These are phyloP conservation scores for Mortierella polycephala DNA, from an alignment of 371 early-diverging fungal genomes.

Conservation along the genomic window DNA sequence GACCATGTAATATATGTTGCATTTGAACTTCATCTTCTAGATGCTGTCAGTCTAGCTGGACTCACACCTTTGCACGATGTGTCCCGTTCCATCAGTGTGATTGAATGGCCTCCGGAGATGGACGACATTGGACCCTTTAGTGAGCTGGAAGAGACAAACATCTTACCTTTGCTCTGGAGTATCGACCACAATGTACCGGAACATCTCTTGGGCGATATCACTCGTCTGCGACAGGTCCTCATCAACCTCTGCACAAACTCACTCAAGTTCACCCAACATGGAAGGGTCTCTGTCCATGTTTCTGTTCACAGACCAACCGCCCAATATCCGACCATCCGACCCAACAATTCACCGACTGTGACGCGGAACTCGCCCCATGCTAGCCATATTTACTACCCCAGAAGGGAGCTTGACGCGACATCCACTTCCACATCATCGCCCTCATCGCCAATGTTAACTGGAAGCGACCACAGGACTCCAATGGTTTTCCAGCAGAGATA, in stretches of 20 bases:
- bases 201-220: slow-evolving; percentile 67
- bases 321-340: slow-evolving; percentile 57
- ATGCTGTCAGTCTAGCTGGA: slow-evolving; percentile 51
- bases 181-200: slow-evolving; percentile 68
- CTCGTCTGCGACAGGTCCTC: slow-evolving; percentile 67
- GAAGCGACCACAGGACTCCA: slow-evolving; percentile 47
- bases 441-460: slow-evolving; percentile 45
- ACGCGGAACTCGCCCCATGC: slow-evolving; percentile 46
- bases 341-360: slow-evolving; percentile 57
- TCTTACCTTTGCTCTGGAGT: slow-evolving; percentile 66
- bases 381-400: slow-evolving; percentile 42
- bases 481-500: slow-evolving; percentile 69
- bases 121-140: slow-evolving; percentile 60
- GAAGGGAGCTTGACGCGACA: not conserved
- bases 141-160: slow-evolving; percentile 57
- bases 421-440: slow-evolving; percentile 18
- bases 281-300: slow-evolving; percentile 46
- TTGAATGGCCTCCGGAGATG: slow-evolving; percentile 65
- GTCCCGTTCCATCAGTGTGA: slow-evolving; percentile 58
- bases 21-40: slow-evolving; percentile 3
- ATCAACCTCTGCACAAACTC: slow-evolving; percentile 71
- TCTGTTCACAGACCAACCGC: slow-evolving; percentile 32
- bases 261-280: slow-evolving; percentile 60
- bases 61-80: slow-evolving; percentile 48
- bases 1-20: not conserved